A percentile compares a stretch with the other conserved stretches of the same genome.
phyloP scores from a whole-genome alignment of 129 eudicot species.

The Scalesia atractyloides region DNA sequence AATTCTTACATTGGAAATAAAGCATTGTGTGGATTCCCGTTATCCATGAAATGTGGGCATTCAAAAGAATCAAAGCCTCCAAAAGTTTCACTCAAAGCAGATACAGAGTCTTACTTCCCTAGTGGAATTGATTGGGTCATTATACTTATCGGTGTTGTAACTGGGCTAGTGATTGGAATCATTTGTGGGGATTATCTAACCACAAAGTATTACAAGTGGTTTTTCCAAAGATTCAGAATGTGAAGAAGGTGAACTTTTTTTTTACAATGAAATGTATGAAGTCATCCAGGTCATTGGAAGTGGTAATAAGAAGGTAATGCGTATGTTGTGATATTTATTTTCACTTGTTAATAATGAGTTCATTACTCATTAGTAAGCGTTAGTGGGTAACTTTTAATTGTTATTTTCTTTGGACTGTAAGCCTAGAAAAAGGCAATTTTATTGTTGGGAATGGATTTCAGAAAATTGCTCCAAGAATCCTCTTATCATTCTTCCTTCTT shows the following conservation, averaged over 20 bases:
- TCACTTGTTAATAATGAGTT: no score
- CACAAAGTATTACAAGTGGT: not conserved
- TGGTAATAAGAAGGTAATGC: no score
- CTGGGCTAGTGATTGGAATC: slow-evolving; percentile 28
- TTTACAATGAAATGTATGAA: no score
- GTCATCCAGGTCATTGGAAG: no score
- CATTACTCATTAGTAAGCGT: no score
- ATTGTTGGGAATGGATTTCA: no score
- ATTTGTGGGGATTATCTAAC: slow-evolving; percentile 13
- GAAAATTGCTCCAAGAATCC: no score
- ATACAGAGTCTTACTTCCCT: not conserved
- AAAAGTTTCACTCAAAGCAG: not conserved
- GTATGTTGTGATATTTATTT: no score
- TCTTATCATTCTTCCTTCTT: no score
- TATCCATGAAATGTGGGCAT: slow-evolving; percentile 12
- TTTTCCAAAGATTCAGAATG: not conserved
- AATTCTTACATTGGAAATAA: not conserved
- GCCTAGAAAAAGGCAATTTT: no score
- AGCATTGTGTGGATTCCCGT: not conserved
- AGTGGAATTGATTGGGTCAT: slow-evolving; percentile 25
- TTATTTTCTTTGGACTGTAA: no score
- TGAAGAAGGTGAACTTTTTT: not conserved
- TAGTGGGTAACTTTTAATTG: no score
- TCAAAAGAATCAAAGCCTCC: not conserved
- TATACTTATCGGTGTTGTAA: slow-evolving; percentile 16